Evolutionary conservation across 1,284 basidiomycete species (phyloP), one percentile per base, ranked within the genome.

Genomic region (Stygiomarasmius scandens): DNA sequence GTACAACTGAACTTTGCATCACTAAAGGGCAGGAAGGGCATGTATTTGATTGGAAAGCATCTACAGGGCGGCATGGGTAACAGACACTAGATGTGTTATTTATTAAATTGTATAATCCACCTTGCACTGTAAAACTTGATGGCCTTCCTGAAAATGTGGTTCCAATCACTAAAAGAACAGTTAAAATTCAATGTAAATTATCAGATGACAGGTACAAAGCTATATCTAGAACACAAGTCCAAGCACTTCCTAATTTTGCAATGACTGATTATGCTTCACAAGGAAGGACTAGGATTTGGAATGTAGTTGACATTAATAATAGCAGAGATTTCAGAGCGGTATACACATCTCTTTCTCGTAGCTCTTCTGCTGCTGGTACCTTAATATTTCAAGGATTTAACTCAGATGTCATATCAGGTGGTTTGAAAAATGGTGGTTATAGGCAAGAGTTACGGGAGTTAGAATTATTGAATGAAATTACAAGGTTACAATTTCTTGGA

Each of bases 21-120:
- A 78, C 74, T 11, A 78, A 77, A 60, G 76, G 76, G 2, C 76
- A 75, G 57, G 73, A 77, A 58, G 77, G 55, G 2, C 59, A 58
- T 38, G 71, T 77, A 0, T 60, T 64, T 36, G 69, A 63, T 2
- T 79, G 76, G 75, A 56, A 69, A 12, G 29, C 12, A 32, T 32
- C 29, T 6, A 32, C 5, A 32, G 12, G 29, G 6, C 29, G 12
- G 29, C n/a, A n/a, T n/a, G n/a, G n/a, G n/a, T n/a, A n/a, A n/a
- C 29, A 32, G 12, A 32, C 12, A 1, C 29, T 52, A 3, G 20
- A 52, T 69, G 72, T 79, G 0, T 55, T 68, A 46, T 52, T 52
- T 41, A 29, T 52, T 16, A 52, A 52, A 22, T 55, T 80, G 0
- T 61, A 58, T 1, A 64, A 69, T 43, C 69, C 72, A 1, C 69